Percentiles rank a stretch among this genome's conserved stretches.
Evolutionary conservation across 208 protist species (phyloP).

Genomic region (Leishmania turanica): DNA sequence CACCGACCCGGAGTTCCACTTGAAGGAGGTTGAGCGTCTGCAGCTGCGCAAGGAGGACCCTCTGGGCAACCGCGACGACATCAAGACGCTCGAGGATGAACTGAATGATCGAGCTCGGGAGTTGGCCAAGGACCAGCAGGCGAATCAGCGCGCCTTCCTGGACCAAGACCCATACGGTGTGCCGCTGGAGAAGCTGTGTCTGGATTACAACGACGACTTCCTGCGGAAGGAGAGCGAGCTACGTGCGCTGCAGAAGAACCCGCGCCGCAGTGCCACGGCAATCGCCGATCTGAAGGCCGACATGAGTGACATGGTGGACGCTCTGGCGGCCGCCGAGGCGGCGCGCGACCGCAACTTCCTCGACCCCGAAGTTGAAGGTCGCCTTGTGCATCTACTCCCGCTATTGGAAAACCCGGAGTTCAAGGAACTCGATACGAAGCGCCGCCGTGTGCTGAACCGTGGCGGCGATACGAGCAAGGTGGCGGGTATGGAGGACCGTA

Average conservation of each 20-base stretch:
- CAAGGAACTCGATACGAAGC: constrained; percentile 60
- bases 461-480: constrained; percentile 42
- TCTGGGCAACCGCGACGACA: constrained; percentile 35
- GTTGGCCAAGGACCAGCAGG: constrained; percentile 46
- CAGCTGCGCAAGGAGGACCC: constrained; percentile 55
- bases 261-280: constrained; percentile 41
- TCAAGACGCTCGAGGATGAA: constrained; percentile 58
- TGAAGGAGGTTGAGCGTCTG: constrained; percentile 62
- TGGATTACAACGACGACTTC: constrained; percentile 69
- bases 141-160: constrained; percentile 55
- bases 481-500: constrained; percentile 56
- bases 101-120: constrained; percentile 62
- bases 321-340: constrained; percentile 47
- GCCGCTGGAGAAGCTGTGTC: constrained; percentile 60
- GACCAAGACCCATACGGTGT: constrained; percentile 70
- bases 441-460: constrained; percentile 44
- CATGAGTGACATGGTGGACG: constrained; percentile 49
- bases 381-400: constrained; percentile 49
- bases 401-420: constrained; percentile 64
- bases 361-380: constrained; percentile 61
- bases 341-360: constrained; percentile 65
- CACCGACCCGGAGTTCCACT: constrained; percentile 56
- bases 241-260: constrained; percentile 59
- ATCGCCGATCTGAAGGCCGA: constrained; percentile 54
- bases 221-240: constrained; percentile 52